phyloP scores from a whole-genome alignment of 805 yeast species.

The Yamadazyma nakazawae region DNA sequence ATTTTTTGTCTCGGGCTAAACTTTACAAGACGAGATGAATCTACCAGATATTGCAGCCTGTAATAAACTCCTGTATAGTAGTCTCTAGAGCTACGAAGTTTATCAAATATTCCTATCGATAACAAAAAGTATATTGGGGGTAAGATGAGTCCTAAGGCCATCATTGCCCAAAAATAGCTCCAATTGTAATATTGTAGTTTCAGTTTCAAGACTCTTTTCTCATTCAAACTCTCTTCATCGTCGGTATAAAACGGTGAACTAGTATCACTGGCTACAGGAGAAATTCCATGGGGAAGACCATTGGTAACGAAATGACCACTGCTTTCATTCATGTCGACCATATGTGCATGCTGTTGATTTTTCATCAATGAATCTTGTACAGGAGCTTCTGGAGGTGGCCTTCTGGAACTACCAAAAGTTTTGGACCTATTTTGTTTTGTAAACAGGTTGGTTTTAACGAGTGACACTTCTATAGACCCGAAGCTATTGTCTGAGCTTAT shows the following conservation, averaged over 20 bases:
- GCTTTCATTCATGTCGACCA: constrained; percentile 8
- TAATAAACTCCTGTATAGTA: constrained; percentile 12
- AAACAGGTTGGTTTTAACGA: not conserved
- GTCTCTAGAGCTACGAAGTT: constrained; percentile 12
- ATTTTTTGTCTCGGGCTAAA: constrained; percentile 28
- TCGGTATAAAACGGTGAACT: constrained; percentile 8
- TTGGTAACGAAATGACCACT: not conserved
- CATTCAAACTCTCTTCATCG: constrained; percentile 9
- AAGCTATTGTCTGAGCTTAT: constrained; percentile 9
- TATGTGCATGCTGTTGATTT: constrained; percentile 17
- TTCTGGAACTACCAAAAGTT: constrained; percentile 6
- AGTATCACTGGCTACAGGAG: constrained; percentile 5
- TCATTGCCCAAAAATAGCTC: constrained; percentile 22
- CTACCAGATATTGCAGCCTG: constrained; percentile 13
- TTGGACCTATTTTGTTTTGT: not conserved
- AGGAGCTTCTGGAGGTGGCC: constrained; percentile 16
- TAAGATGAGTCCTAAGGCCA: constrained; percentile 30
- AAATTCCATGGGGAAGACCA: constrained; percentile 3
- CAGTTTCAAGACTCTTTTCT: not conserved
- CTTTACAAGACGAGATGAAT: constrained; percentile 7
- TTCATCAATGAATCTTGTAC: constrained; percentile 15
- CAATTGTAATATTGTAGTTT: constrained; percentile 11
- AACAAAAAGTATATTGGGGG: constrained; percentile 40
- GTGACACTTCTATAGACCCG: constrained; percentile 8
- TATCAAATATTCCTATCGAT: constrained; percentile 35